Evolutionary conservation across 1,284 basidiomycete species (phyloP).

Genomic region (Sphagnurus paluster): DNA sequence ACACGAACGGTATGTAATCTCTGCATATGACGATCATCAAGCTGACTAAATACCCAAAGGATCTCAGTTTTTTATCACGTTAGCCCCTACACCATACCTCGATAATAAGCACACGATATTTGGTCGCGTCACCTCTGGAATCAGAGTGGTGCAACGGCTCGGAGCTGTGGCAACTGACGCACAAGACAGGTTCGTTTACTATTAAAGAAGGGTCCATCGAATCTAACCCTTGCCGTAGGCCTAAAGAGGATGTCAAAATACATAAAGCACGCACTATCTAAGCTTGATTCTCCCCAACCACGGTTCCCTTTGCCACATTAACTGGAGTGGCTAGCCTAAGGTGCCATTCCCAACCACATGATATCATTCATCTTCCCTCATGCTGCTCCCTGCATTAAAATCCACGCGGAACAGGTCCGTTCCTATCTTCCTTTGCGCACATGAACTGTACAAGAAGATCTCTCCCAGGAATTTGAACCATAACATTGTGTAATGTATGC

Average conservation of each 20-base stretch:
- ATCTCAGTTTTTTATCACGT: constrained; percentile 93
- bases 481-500: too few species aligned
- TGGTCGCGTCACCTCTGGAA: constrained; percentile 83
- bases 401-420: too few species aligned
- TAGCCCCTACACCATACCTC: constrained; percentile 88
- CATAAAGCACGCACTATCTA: constrained; percentile 63
- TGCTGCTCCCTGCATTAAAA: too few species aligned
- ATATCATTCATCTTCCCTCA: too few species aligned
- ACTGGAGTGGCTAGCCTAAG: too few species aligned
- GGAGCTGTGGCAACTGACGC: constrained; percentile 79
- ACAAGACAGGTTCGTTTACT: constrained; percentile 66
- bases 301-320: too few species aligned
- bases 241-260: constrained; percentile 79
- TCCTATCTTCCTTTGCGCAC: too few species aligned
- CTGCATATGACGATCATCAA: too few species aligned
- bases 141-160: constrained; percentile 82
- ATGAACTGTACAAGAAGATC: too few species aligned
- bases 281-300: constrained; percentile 21
- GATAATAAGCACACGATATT: constrained; percentile 96
- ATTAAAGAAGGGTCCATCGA: neutral
- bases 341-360: too few species aligned
- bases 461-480: too few species aligned
- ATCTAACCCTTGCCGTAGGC: constrained; percentile 42
- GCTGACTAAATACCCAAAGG: constrained; percentile 48
- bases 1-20: constrained; percentile 82